Conservation (phyloP, 2,329 filamentous ascomycete species). For the Chlorencoelia australis region DNA sequence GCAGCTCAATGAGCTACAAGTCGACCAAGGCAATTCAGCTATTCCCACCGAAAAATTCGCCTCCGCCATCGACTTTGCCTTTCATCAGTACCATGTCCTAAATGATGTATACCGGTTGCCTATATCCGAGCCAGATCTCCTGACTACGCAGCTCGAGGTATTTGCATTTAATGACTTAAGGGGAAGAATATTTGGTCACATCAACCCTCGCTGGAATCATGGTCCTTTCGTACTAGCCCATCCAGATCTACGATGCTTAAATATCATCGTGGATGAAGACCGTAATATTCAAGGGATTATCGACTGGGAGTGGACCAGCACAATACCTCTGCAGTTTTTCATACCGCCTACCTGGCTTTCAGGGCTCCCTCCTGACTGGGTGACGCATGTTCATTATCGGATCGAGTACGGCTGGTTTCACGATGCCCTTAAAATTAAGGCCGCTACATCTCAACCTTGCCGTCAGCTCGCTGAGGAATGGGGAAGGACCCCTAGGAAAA, state of each 20-base stretch:
- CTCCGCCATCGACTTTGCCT: slow-evolving; percentile 3
- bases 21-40: slow-evolving; percentile 2
- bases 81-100: slow-evolving; percentile 3
- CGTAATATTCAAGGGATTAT: slow-evolving; percentile 2
- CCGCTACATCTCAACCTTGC: not conserved
- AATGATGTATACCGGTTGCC: slow-evolving; percentile 1
- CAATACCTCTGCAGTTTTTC: slow-evolving; percentile 1
- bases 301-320: slow-evolving; percentile 4
- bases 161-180: slow-evolving; percentile 3
- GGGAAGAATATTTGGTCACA: slow-evolving; percentile 2
- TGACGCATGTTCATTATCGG: not conserved
- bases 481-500: not conserved
- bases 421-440: not conserved
- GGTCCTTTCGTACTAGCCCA: slow-evolving; percentile 3
- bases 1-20: slow-evolving; percentile 8
- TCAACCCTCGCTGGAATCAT: slow-evolving; percentile 1
- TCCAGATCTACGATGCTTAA: slow-evolving; percentile 1
- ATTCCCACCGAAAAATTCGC: slow-evolving; percentile 3
- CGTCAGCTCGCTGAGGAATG: not conserved
- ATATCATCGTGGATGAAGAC: slow-evolving; percentile 4
- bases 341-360: not conserved
- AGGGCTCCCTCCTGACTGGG: not conserved
- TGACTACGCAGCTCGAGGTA: slow-evolving; percentile 2
- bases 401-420: not conserved
- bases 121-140: not conserved